Evolutionary conservation across 768 basidiomycete genomes (phyloP).

Genomic region (Auricularia cornea): DNA sequence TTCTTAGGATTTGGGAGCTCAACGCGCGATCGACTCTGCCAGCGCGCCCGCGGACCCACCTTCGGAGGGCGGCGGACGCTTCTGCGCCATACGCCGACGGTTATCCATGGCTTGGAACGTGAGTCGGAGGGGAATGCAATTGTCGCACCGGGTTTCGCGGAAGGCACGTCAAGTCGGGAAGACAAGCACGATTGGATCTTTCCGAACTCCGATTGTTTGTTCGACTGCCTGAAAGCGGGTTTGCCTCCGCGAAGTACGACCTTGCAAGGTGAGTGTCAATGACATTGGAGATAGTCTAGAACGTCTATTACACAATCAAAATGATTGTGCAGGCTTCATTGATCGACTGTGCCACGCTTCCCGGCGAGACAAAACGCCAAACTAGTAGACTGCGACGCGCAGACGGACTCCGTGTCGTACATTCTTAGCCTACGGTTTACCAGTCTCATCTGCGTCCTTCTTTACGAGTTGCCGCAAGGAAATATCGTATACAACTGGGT

Average conservation of each 20-base stretch:
- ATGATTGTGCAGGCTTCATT: too few species aligned
- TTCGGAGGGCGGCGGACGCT: slow-evolving; percentile 68
- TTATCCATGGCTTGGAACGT: slow-evolving; percentile 14
- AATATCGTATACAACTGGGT: slow-evolving; percentile 74
- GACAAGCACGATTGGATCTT: background rate
- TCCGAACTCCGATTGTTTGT: background rate
- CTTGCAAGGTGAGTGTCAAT: too few species aligned
- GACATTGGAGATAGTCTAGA: too few species aligned
- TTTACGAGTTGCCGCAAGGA: slow-evolving; percentile 55
- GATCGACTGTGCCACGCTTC: too few species aligned
- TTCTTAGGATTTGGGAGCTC: slow-evolving; percentile 37
- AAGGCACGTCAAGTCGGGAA: slow-evolving; percentile 9
- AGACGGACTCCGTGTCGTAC: too few species aligned
- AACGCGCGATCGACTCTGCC: slow-evolving; percentile 8
- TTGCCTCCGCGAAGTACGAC: too few species aligned
- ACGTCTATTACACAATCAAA: too few species aligned
- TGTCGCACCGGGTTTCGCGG: slow-evolving; percentile 4
- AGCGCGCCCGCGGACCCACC: too few species aligned
- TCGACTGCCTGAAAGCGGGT: background rate
- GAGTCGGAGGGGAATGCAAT: slow-evolving; percentile 9
- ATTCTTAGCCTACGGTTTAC: too few species aligned
- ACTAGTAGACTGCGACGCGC: too few species aligned
- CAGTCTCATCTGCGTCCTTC: background rate
- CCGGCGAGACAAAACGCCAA: too few species aligned
- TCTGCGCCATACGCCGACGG: slow-evolving; percentile 50